These are phyloP conservation scores for Acanthamoeba lenticulata DNA, from an alignment of 208 protist genomes.

Conservation along the genomic window DNA sequence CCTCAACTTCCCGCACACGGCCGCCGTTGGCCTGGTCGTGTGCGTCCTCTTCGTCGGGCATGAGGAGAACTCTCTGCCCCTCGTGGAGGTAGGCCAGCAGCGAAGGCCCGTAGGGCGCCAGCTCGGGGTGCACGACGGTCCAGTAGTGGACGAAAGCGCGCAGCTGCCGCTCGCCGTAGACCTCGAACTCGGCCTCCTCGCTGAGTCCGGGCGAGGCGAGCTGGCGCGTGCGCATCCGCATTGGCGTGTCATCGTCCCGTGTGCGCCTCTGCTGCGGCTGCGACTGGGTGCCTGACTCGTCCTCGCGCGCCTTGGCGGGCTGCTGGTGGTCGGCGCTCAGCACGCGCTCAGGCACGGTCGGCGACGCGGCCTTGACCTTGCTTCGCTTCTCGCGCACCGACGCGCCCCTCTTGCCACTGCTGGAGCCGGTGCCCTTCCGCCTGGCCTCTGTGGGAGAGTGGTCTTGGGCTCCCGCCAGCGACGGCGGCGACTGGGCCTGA, in stretches of 20 bases:
- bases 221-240: not conserved
- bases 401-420: not conserved
- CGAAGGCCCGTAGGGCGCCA: not conserved
- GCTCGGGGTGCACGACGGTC: not conserved
- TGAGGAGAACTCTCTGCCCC: too few relatives aligned
- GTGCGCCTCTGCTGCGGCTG: not conserved
- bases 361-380: not conserved
- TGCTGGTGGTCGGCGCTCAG: constrained; percentile 5
- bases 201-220: not conserved
- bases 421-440: not conserved
- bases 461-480: not conserved
- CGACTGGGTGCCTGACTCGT: not conserved
- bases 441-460: not conserved
- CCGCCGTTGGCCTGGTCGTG: not conserved
- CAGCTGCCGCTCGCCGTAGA: not conserved
- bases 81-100: not conserved
- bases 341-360: not conserved
- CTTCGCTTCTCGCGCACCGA: not conserved
- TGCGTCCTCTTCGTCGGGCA: not conserved
- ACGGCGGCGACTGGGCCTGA: too few relatives aligned
- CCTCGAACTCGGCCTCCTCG: not conserved
- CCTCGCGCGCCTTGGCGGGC: not conserved
- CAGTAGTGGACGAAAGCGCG: constrained; percentile 5
- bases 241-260: not conserved
- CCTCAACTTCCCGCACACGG: not conserved